Base-by-base conservation (phyloP, 2,329 filamentous ascomycete species). In the Metarhizium rileyi region DNA sequence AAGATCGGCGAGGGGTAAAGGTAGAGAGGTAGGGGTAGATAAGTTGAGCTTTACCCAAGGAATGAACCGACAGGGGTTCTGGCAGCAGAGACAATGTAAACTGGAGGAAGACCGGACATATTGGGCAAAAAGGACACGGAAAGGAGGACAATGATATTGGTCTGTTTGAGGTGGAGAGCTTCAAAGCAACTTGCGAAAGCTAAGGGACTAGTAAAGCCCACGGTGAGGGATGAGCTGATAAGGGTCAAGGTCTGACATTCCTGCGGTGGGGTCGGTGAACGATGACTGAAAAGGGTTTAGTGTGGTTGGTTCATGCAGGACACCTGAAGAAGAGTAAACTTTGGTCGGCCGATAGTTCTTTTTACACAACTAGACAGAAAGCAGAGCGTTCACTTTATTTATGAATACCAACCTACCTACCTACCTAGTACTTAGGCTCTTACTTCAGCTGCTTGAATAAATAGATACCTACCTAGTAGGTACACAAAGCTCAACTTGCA, bases 1-100 rank as follows among this genome's bases (percentile, higher is more conserved):
- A 44, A 41, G 22, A 40, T 46, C 46, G 48, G 49, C 28, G 38
- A 45, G 42, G 47, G 41, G 44, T 47, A 18, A 26, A n/a, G 23
- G n/a, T n/a, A n/a, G n/a, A n/a, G n/a, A n/a, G n/a, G n/a, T n/a
- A n/a, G n/a, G n/a, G n/a, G n/a, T n/a, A 16, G 48, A 67, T 10
- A 28, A 10, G 27, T 28, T 28, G 30, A 33, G 30, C 30, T 10
- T 54, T 71, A 95, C 89, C 93, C 93, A 63, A 95, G 81, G 73
- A 98, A 98, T 57, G 87, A 90, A 62, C 93, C 93, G 57, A 95
- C 78, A 48, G 93, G 93, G 57, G 93, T 98, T 71, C 90, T 83
- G 63, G 83, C 87, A 56, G 84, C 86, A 52, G 93, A 93, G 65
- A 96, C 90, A 64, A 98, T 96, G 75, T 98, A 98, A 58, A 98